Evolutionary conservation across 148 eudicot genomes (phyloP).

Genomic region (Simmondsia chinensis): DNA sequence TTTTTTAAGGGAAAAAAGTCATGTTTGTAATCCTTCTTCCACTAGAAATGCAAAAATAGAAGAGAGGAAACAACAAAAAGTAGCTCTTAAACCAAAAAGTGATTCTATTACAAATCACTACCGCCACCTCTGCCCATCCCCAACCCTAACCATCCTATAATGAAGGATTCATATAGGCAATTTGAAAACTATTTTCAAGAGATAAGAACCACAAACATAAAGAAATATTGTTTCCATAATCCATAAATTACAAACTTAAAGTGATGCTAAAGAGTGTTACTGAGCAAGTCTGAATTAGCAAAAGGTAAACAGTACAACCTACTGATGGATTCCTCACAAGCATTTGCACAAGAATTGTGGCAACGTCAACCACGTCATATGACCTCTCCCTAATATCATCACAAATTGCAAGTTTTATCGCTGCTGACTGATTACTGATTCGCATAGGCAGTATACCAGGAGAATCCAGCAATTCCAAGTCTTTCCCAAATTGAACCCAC

Average conservation of each 20-base stretch:
- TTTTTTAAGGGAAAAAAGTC: too few relatives aligned
- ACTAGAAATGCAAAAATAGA: too few relatives aligned
- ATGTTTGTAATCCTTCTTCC: too few relatives aligned
- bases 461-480: constrained; percentile 85
- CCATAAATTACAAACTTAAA: background rate
- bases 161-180: too few relatives aligned
- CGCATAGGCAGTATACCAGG: constrained; percentile 99
- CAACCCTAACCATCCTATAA: too few relatives aligned
- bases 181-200: too few relatives aligned
- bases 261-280: background rate
- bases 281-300: background rate
- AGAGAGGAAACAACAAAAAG: too few relatives aligned
- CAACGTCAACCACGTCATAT: constrained; percentile 74
- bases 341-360: constrained; percentile 81
- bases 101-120: too few relatives aligned
- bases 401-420: constrained; percentile 96
- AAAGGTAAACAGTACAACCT: constrained; percentile 35
- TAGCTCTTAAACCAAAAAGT: too few relatives aligned
- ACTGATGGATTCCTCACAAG: constrained; percentile 70
- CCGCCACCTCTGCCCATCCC: too few relatives aligned
- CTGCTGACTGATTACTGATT: constrained; percentile 87
- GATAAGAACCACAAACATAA: too few relatives aligned
- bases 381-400: constrained; percentile 99
- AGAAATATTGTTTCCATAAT: too few relatives aligned
- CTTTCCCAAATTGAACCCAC: constrained; percentile 93